These are phyloP conservation scores for Karstenula rhodostoma DNA, from an alignment of 2,329 filamentous ascomycete genomes.

Conservation along the genomic window DNA sequence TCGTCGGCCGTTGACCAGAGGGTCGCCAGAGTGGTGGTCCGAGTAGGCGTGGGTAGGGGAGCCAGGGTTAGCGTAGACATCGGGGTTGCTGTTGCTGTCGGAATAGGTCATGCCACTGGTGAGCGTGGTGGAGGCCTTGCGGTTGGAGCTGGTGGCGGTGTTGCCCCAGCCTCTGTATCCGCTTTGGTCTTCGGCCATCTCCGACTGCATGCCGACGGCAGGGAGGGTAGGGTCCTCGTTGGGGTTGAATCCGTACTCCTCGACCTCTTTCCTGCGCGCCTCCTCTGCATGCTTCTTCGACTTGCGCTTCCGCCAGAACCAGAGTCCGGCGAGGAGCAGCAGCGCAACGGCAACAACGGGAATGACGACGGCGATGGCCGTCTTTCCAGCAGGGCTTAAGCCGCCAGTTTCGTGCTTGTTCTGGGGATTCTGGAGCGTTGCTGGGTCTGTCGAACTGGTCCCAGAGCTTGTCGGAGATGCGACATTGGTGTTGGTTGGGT, in stretches of 20 bases:
- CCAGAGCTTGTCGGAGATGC: slow-evolving; percentile 15
- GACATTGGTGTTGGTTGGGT: slow-evolving; percentile 19
- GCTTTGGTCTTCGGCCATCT: slow-evolving; percentile 77
- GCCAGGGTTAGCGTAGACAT: slow-evolving; percentile 59
- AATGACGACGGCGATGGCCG: slow-evolving; percentile 92
- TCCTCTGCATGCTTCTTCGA: slow-evolving; percentile 85
- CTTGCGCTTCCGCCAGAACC: slow-evolving; percentile 89
- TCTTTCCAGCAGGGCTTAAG: slow-evolving; percentile 71
- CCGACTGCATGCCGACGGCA: slow-evolving; percentile 63
- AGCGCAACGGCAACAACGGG: slow-evolving; percentile 89
- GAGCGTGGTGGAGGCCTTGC: slow-evolving; percentile 89
- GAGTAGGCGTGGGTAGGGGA: slow-evolving; percentile 73
- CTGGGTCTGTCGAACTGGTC: slow-evolving; percentile 10
- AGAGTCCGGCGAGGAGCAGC: slow-evolving; percentile 77
- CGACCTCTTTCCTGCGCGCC: slow-evolving; percentile 90
- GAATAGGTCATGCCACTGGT: slow-evolving; percentile 79
- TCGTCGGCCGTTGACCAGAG: slow-evolving; percentile 61
- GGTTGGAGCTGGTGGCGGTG: slow-evolving; percentile 71
- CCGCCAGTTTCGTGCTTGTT: slow-evolving; percentile 46
- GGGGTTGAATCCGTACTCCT: slow-evolving; percentile 98
- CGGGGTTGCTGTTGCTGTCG: slow-evolving; percentile 68
- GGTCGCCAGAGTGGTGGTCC: slow-evolving; percentile 75
- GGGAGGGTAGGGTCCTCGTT: slow-evolving; percentile 88
- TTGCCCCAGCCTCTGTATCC: slow-evolving; percentile 97
- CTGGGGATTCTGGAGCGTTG: slow-evolving; percentile 22